Base-by-base conservation (phyloP, 805 yeast genomes). In the Yueomyces sp. region DNA sequence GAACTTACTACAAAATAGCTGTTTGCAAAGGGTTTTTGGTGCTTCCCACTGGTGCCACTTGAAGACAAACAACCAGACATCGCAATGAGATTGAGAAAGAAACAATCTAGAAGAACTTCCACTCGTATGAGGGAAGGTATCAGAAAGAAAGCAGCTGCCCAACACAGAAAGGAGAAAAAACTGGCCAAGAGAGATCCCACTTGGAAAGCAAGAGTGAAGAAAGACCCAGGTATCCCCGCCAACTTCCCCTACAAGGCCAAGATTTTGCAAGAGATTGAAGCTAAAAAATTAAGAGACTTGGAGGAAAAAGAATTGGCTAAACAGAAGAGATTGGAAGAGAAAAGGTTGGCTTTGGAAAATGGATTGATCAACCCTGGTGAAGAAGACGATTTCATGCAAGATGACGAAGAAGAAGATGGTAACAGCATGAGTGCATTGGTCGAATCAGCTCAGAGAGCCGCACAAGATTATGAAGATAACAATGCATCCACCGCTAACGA, bases 61-160 rank as follows among this genome's bases (percentile, higher is more conserved):
- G 6, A 30, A 30, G 9, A 30, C 9, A 30, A 9, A 30, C 33
- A 30, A 30, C 33, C 33, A 19, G 19, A 19, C 19, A 19, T 6
- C 9, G 9, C 33, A 40, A 72, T 67, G 73, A 71, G 71, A 66
- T 70, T 70, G 45, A 66, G 71, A 66, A 72, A 63, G 81, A 82
- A 49, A 46, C 81, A 87, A 37, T 83, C 94, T 47, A 92, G 90
- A 67, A 79, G 97, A 68, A 73, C 79, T 42, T 76, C 92, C 59
- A 90, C 97, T 56, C 86, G 94, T 64, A 77, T 88, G 85, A 79
- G 87, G 59, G 95, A 88, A 64, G 98, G 98, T 50, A 87, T 92
- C 62, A 83, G 85, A 70, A 92, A 87, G 76, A 92, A 92, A 67
- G 88, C 95, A 3, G 76, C 90, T 38, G 96, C 97, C 5, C 90